These are phyloP conservation scores for Kuraishia capsulata DNA, from an alignment of 805 yeast genomes.

Conservation along the genomic window DNA sequence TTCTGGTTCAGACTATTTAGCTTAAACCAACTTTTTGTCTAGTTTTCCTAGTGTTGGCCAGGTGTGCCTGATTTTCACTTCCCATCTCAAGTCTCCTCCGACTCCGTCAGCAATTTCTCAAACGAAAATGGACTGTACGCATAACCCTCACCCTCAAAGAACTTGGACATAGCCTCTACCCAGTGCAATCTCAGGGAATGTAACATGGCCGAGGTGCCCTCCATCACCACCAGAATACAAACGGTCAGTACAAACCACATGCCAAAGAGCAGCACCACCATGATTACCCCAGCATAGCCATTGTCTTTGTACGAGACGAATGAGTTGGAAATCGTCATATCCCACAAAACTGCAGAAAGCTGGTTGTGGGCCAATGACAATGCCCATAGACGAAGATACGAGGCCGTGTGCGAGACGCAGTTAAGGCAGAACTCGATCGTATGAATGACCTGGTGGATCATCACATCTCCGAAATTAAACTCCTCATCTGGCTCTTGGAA, in stretches of 20 bases:
- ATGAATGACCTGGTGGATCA: slow-evolving; percentile 96
- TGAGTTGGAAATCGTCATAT: slow-evolving; percentile 82
- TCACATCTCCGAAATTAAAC: slow-evolving; percentile 81
- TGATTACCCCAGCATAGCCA: slow-evolving; percentile 59
- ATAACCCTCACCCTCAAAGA: slow-evolving; percentile 93
- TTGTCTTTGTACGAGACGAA: slow-evolving; percentile 44
- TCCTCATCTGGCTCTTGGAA: slow-evolving; percentile 46
- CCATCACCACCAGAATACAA: slow-evolving; percentile 90
- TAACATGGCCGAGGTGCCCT: slow-evolving; percentile 98
- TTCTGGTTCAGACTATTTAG: too few relatives aligned
- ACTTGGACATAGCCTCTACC: slow-evolving; percentile 99
- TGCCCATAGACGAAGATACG: slow-evolving; percentile 95
- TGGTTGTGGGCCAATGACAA: slow-evolving; percentile 95
- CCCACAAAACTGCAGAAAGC: slow-evolving; percentile 90
- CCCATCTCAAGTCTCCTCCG: background rate
- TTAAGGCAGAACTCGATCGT: slow-evolving; percentile 96
- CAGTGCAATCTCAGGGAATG: slow-evolving; percentile 98
- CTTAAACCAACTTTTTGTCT: too few relatives aligned
- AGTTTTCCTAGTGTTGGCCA: too few relatives aligned
- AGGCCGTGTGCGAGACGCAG: slow-evolving; percentile 98
- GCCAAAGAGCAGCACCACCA: slow-evolving; percentile 75
- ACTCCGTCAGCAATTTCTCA: slow-evolving; percentile 14
- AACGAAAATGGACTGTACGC: slow-evolving; percentile 87
- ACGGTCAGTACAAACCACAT: slow-evolving; percentile 94
- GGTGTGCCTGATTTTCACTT: too few relatives aligned